Conservation (phyloP, 23 red algal genomes). For the Gracilaria caudata region DNA sequence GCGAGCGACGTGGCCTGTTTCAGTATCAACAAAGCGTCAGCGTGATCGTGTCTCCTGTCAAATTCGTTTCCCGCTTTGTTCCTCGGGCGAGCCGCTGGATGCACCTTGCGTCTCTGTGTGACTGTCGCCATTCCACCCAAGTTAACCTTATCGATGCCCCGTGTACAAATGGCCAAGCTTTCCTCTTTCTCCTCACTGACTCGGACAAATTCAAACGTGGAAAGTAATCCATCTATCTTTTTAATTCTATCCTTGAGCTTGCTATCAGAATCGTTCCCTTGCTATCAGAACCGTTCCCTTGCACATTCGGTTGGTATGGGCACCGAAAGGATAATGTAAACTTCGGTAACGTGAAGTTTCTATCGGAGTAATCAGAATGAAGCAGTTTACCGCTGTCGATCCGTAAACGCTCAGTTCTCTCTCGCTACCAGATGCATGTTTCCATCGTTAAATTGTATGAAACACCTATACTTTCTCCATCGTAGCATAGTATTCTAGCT, state of each 20-base stretch:
- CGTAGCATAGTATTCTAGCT: too few species aligned
- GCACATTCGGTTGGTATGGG: background rate
- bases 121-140: background rate
- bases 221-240: slow-evolving; percentile 1
- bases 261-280: background rate
- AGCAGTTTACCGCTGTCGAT: too few species aligned
- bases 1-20: background rate
- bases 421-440: too few species aligned
- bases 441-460: too few species aligned
- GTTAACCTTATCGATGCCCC: too few species aligned
- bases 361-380: too few species aligned
- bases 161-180: background rate
- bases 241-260: background rate
- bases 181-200: background rate
- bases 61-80: slow-evolving; percentile 5
- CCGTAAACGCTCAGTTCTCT: too few species aligned
- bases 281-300: background rate
- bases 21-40: background rate
- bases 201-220: background rate
- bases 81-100: too few species aligned
- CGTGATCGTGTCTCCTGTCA: slow-evolving; percentile 15
- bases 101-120: background rate
- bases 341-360: too few species aligned
- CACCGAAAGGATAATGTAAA: too few species aligned
- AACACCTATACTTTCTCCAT: too few species aligned